Evolutionary conservation across 768 basidiomycete genomes (phyloP), one percentile per base, ranked within the genome.

Genomic region (Psilocybe cubensis): DNA sequence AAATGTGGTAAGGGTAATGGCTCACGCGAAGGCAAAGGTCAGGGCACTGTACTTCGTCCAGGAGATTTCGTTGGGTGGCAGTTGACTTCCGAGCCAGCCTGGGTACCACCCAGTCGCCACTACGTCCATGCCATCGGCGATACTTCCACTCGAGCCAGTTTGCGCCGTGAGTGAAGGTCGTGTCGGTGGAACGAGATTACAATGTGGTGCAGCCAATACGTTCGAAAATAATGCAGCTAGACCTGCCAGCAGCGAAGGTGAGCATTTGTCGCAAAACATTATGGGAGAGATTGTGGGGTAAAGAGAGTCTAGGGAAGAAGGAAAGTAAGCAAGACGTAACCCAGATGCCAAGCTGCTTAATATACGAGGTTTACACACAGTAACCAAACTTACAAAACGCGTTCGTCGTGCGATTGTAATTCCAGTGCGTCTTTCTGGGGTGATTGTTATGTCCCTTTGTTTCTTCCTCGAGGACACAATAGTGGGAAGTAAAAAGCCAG

Each of bases 51-150:
- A 86, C 64, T 83, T 84, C 27, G 68, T 57, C 85, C 85, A 87
- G 21, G 80, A 76, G 55, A 87, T 74, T 11, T 73, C 66, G 38
- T 64, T 63, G 3, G 82, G 74, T 11, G 83, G 67, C 60, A 79
- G 73, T 47, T 74, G 61, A 23, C 60, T 52, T 5, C 70, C 72
- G 52, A 79, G 72, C 82, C 83, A 86, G n/a, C 76, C 78, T 17
- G 85, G 75, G 61, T 80, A 84, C 83, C 84, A 87, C 1, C 79
- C 79, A 28, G 81, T 71, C 3, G 82, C 77, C 17, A 86, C 61
- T n/a, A 77, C 73, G 28, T 74, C 52, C 18, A 28, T n/a, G 18
- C 46, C 35, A 38, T 48, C 72, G 3, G 64, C 68, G 11, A 59
- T 49, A 4, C 66, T 46, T 24, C 54, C 56, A 50, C 56, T 58